These are phyloP conservation scores for Corymbia calophylla DNA, from an alignment of 441 rosid genomes.

Conservation along the genomic window DNA sequence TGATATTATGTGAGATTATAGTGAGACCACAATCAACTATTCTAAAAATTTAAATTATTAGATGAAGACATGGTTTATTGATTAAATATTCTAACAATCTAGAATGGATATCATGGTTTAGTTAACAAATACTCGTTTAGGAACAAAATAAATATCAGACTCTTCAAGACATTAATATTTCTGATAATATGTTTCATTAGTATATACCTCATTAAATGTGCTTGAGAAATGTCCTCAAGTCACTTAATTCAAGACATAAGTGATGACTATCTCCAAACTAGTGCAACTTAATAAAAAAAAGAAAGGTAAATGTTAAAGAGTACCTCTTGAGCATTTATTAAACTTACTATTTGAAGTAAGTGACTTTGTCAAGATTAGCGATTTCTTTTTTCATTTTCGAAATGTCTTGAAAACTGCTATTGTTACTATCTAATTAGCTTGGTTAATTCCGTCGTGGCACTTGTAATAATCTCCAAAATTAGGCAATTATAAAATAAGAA, in stretches of 20 bases:
- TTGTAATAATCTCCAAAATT: not conserved
- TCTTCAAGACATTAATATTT: not conserved
- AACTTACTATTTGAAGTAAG: not conserved
- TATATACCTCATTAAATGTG: not conserved
- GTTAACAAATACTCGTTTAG: not conserved
- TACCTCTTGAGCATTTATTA: not conserved
- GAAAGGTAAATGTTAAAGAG: not conserved
- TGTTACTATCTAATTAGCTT: not conserved
- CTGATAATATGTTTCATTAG: not conserved
- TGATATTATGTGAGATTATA: too few relatives aligned
- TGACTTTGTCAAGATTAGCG: not conserved
- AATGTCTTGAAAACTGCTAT: not conserved
- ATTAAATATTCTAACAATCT: not conserved
- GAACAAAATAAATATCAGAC: not conserved
- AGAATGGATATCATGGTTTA: not conserved
- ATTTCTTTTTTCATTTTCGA: not conserved
- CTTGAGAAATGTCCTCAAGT: not conserved
- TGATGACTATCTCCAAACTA: not conserved
- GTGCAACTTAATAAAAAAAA: not conserved
- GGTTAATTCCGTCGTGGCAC: not conserved
- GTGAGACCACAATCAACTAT: too few relatives aligned
- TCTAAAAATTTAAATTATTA: too few relatives aligned
- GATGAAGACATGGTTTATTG: too few relatives aligned
- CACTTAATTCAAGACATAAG: not conserved
- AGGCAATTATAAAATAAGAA: not conserved